These are phyloP conservation scores for Magnolia officinalis DNA, from an alignment of 164 flowering plant species.

Conservation along the genomic window DNA sequence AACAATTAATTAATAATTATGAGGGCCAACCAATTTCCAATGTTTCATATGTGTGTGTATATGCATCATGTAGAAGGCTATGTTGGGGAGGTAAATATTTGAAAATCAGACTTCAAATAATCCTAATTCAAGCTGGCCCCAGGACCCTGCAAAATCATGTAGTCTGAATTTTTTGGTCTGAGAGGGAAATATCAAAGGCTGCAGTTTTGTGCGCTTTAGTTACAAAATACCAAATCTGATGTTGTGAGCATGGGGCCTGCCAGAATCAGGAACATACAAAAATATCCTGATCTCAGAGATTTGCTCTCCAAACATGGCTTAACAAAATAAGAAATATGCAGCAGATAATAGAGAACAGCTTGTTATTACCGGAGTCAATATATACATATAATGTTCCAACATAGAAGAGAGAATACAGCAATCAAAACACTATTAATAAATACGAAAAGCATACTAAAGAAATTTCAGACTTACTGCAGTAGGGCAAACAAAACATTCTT, in stretches of 20 bases:
- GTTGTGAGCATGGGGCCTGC: background rate
- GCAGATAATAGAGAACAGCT: background rate
- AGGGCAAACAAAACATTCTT: conserved; percentile 1
- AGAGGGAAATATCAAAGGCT: background rate
- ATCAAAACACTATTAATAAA: background rate
- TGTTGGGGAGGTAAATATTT: background rate
- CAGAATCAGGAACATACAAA: background rate
- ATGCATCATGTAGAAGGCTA: background rate
- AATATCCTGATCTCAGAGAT: too few relatives aligned
- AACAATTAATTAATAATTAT: background rate
- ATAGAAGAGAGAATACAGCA: background rate
- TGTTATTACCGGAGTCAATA: background rate
- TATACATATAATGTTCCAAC: background rate
- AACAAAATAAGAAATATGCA: background rate
- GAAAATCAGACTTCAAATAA: too few relatives aligned
- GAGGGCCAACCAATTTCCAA: background rate
- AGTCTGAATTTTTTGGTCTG: too few relatives aligned
- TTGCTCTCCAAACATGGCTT: too few relatives aligned
- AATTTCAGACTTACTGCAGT: background rate
- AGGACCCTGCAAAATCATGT: too few relatives aligned
- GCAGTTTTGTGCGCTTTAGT: background rate
- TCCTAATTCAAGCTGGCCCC: too few relatives aligned
- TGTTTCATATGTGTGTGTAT: background rate
- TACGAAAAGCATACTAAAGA: background rate
- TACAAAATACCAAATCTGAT: background rate